Evolutionary conservation across 371 early-diverging fungal species (phyloP).

Genomic region (Rhizopus sp.): DNA sequence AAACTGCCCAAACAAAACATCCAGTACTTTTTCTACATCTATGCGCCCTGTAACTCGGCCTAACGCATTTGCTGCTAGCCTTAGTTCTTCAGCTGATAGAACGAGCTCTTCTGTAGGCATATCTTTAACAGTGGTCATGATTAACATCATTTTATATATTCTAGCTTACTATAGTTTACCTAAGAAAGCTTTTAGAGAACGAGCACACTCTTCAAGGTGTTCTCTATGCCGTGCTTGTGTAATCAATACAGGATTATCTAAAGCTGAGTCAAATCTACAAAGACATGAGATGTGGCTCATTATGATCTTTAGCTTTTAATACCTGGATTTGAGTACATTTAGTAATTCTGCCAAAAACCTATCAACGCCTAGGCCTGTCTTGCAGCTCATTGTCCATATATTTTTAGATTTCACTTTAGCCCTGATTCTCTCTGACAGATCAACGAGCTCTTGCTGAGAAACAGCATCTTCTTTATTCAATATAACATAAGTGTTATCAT

Average conservation of each 20-base stretch:
- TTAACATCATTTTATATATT: not conserved
- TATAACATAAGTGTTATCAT: slow-evolving; percentile 61
- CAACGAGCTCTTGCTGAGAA: slow-evolving; percentile 3
- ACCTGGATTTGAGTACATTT: slow-evolving; percentile 52
- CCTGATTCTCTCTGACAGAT: slow-evolving; percentile 6
- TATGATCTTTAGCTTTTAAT: slow-evolving; percentile 1
- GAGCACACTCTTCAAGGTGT: slow-evolving; percentile 65
- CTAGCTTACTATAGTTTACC: slow-evolving; percentile 32
- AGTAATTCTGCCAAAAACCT: slow-evolving; percentile 57
- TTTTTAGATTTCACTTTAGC: slow-evolving; percentile 18
- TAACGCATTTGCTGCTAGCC: slow-evolving; percentile 68
- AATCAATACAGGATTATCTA: slow-evolving; percentile 50
- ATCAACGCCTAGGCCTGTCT: slow-evolving; percentile 62
- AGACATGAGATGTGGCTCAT: not conserved
- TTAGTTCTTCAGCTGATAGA: slow-evolving; percentile 78
- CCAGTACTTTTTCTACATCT: slow-evolving; percentile 78
- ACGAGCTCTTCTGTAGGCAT: slow-evolving; percentile 57
- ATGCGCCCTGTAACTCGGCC: slow-evolving; percentile 79
- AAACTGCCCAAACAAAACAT: slow-evolving; percentile 77
- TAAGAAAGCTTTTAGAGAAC: slow-evolving; percentile 52
- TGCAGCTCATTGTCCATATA: slow-evolving; percentile 65
- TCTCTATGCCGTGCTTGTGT: slow-evolving; percentile 78
- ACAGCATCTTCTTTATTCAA: slow-evolving; percentile 69
- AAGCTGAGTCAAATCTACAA: slow-evolving; percentile 53
- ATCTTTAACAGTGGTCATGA: slow-evolving; percentile 18